These are phyloP conservation scores for Chaetomium fimeti DNA, from an alignment of 495 filamentous ascomycete species.

Conservation along the genomic window DNA sequence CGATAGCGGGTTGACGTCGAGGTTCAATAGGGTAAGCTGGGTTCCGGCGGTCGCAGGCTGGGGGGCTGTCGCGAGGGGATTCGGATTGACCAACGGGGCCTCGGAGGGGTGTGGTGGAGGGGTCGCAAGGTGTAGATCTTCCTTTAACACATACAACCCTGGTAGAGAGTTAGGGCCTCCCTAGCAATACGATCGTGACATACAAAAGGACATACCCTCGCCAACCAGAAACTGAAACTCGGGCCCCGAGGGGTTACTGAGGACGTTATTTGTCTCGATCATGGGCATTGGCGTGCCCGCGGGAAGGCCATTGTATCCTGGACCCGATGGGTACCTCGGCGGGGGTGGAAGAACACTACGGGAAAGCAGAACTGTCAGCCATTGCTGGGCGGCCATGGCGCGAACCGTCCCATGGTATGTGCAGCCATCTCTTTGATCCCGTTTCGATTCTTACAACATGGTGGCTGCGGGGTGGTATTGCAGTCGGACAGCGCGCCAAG, in stretches of 20 bases:
- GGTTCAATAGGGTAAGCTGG: slow-evolving; percentile 73
- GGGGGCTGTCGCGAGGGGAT: slow-evolving; percentile 82
- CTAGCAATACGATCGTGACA: background rate
- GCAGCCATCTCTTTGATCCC: slow-evolving; percentile 1
- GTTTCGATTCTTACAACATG: slow-evolving; percentile 33
- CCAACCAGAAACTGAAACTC: slow-evolving; percentile 84
- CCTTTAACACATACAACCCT: slow-evolving; percentile 86
- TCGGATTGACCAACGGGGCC: slow-evolving; percentile 76
- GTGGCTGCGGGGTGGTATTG: slow-evolving; percentile 16
- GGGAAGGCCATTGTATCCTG: slow-evolving; percentile 63
- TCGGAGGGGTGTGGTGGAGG: slow-evolving; percentile 95
- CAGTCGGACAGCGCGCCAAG: slow-evolving; percentile 16
- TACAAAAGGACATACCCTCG: slow-evolving; percentile 62
- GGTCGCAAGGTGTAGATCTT: slow-evolving; percentile 88
- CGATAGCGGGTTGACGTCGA: slow-evolving; percentile 60
- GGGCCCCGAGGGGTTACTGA: slow-evolving; percentile 74
- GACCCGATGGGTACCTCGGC: slow-evolving; percentile 71
- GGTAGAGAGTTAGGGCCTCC: slow-evolving; percentile 26
- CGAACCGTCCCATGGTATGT: background rate
- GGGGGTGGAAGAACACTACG: slow-evolving; percentile 78
- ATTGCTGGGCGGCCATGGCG: background rate
- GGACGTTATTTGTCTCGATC: slow-evolving; percentile 87
- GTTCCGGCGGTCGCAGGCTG: slow-evolving; percentile 79
- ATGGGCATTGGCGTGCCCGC: slow-evolving; percentile 63
- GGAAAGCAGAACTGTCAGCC: slow-evolving; percentile 27